phyloP scores from a whole-genome alignment of 2,329 filamentous ascomycete species.

The Alternaria atra region DNA sequence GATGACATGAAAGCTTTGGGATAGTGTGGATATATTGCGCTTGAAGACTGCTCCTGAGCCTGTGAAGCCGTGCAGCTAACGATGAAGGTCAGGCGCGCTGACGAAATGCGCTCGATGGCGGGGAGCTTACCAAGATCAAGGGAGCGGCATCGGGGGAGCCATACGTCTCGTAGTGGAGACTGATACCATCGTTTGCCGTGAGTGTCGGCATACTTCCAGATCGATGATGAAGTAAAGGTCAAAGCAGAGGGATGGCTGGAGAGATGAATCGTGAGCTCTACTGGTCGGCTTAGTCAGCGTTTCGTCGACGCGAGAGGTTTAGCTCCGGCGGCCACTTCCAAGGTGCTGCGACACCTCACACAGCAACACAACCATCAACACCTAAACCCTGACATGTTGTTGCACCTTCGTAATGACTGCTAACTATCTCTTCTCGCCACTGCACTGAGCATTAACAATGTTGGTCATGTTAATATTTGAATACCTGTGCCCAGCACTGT shows the following conservation, averaged over 20 bases:
- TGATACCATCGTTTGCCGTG: slow-evolving; percentile 27
- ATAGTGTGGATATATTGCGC: slow-evolving; percentile 24
- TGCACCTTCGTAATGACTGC: background rate
- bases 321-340: background rate
- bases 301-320: background rate
- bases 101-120: background rate
- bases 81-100: background rate
- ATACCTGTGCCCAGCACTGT: too few species aligned
- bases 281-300: background rate
- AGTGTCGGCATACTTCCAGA: slow-evolving; percentile 20
- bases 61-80: slow-evolving; percentile 40
- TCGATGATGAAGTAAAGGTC: background rate
- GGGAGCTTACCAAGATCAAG: slow-evolving; percentile 24
- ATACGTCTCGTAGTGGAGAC: slow-evolving; percentile 22
- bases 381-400: background rate
- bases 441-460: background rate
- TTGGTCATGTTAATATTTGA: background rate
- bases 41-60: slow-evolving; percentile 33
- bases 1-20: slow-evolving; percentile 20
- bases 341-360: background rate
- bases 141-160: slow-evolving; percentile 14
- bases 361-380: background rate
- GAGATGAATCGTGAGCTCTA: background rate
- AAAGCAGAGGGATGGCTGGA: background rate
- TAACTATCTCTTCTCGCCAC: background rate